A percentile compares a stretch with the other conserved stretches of the same genome.
Conservation (phyloP, 2,329 filamentous ascomycete genomes). For the Neospermospora avenae region DNA sequence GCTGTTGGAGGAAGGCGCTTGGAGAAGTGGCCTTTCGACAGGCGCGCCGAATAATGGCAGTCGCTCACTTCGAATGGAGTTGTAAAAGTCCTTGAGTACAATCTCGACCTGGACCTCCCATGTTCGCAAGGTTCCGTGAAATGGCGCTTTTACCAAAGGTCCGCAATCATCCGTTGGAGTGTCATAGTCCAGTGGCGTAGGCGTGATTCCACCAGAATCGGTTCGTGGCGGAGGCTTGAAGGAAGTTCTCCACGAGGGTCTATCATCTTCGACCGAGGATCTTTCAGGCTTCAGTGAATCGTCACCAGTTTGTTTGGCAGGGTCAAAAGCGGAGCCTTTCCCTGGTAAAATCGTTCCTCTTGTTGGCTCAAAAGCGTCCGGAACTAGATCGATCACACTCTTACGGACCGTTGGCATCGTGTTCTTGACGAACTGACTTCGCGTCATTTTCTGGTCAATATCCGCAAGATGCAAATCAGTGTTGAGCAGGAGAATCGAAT, state of each 20-base stretch:
- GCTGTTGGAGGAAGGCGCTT: conserved; percentile 51
- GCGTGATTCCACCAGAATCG: conserved; percentile 29
- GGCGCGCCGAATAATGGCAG: conserved; percentile 79
- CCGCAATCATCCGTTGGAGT: conserved; percentile 56
- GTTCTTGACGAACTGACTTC: conserved; percentile 91
- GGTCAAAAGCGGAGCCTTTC: conserved; percentile 30
- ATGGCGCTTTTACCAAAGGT: conserved; percentile 73
- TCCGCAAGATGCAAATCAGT: conserved; percentile 94
- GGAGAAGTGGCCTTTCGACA: conserved; percentile 40
- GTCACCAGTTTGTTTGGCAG: conserved; percentile 15
- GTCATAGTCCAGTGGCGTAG: conserved; percentile 37
- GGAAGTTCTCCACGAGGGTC: conserved; percentile 34
- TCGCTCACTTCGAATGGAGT: conserved; percentile 81
- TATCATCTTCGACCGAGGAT: conserved; percentile 34
- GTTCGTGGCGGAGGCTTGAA: conserved; percentile 32
- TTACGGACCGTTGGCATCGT: conserved; percentile 86
- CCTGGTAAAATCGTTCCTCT: conserved; percentile 51
- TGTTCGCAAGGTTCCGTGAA: conserved; percentile 68
- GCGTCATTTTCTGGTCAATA: conserved; percentile 95
- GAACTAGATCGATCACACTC: conserved; percentile 68
- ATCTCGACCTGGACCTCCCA: conserved; percentile 90
- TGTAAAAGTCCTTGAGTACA: conserved; percentile 90
- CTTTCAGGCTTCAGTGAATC: conserved; percentile 22
- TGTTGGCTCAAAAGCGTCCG: conserved; percentile 57
- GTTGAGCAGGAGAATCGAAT: conserved; percentile 91